Percentiles rank a stretch among this genome's conserved stretches.
Conservation (phyloP, 495 filamentous ascomycete species). For the Aspergillus haitiensis region DNA sequence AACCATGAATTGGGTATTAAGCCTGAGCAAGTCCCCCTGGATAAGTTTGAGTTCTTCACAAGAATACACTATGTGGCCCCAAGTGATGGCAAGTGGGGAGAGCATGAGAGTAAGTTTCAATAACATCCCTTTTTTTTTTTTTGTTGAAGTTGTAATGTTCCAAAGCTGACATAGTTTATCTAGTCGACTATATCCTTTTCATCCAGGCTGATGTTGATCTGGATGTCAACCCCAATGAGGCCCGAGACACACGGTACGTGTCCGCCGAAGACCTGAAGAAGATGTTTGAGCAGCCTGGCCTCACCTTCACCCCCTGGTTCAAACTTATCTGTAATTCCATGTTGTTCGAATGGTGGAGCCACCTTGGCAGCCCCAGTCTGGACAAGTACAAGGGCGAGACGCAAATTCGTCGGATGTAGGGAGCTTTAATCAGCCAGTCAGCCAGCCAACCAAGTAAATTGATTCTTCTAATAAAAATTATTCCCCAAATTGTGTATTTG, state of each 20-base stretch:
- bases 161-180: constrained; percentile 16
- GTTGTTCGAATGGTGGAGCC: constrained; percentile 98
- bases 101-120: constrained; percentile 82
- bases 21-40: constrained; percentile 82
- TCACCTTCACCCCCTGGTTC: constrained; percentile 98
- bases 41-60: constrained; percentile 91
- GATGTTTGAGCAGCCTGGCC: constrained; percentile 75
- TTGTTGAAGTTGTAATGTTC: not conserved
- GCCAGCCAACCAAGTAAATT: not conserved
- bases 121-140: not conserved
- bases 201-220: constrained; percentile 91
- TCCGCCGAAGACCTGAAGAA: constrained; percentile 75
- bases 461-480: constrained; percentile 10
- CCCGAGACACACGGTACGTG: constrained; percentile 78
- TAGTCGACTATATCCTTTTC: constrained; percentile 99
- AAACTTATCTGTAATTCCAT: constrained; percentile 97
- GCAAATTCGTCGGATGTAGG: constrained; percentile 81
- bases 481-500: constrained; percentile 7
- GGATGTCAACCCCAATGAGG: constrained; percentile 81
- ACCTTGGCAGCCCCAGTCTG: constrained; percentile 70
- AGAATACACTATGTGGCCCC: constrained; percentile 98
- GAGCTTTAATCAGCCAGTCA: constrained; percentile 8
- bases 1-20: constrained; percentile 94
- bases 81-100: constrained; percentile 96
- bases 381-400: constrained; percentile 85